phyloP scores from a whole-genome alignment of 257 asterid genomes.

The Gardenia jasminoides region DNA sequence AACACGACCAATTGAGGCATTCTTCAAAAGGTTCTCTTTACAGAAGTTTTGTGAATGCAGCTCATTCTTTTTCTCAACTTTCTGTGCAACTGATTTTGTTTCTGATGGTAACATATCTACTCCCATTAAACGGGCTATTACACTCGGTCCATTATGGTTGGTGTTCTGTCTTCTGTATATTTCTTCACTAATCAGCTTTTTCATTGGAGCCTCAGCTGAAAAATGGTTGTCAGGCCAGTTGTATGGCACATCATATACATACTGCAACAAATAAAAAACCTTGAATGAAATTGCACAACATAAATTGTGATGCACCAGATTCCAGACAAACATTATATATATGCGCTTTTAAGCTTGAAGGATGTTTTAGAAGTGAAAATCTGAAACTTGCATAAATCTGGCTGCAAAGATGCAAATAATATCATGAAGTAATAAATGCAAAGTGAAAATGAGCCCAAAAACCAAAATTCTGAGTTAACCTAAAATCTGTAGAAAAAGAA shows the following conservation, averaged over 20 bases:
- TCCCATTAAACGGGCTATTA: slow-evolving; percentile 98
- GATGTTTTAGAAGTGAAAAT: not conserved
- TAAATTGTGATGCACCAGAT: not conserved
- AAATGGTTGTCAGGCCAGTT: slow-evolving; percentile 41
- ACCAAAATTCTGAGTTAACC: not conserved
- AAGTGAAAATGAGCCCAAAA: not conserved
- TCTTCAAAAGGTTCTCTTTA: slow-evolving; percentile 34
- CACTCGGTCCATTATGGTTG: slow-evolving; percentile 67
- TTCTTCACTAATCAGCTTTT: slow-evolving; percentile 71
- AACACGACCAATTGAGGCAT: slow-evolving; percentile 32
- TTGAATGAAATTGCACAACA: not conserved
- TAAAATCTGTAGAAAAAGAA: not conserved
- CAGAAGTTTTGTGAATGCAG: slow-evolving; percentile 28
- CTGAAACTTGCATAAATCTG: not conserved
- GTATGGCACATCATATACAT: slow-evolving; percentile 45
- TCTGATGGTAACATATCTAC: slow-evolving; percentile 74
- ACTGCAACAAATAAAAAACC: slow-evolving; percentile 38
- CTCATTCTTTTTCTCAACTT: slow-evolving; percentile 34
- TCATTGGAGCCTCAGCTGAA: slow-evolving; percentile 66
- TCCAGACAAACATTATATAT: not conserved
- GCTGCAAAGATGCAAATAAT: not conserved
- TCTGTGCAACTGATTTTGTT: slow-evolving; percentile 35
- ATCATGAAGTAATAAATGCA: not conserved
- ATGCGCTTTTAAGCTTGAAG: not conserved
- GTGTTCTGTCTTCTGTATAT: slow-evolving; percentile 44